A percentile compares a stretch with the other conserved stretches of the same genome.
These are phyloP conservation scores for Tuber indicum DNA, from an alignment of 495 filamentous ascomycete species.

Conservation along the genomic window DNA sequence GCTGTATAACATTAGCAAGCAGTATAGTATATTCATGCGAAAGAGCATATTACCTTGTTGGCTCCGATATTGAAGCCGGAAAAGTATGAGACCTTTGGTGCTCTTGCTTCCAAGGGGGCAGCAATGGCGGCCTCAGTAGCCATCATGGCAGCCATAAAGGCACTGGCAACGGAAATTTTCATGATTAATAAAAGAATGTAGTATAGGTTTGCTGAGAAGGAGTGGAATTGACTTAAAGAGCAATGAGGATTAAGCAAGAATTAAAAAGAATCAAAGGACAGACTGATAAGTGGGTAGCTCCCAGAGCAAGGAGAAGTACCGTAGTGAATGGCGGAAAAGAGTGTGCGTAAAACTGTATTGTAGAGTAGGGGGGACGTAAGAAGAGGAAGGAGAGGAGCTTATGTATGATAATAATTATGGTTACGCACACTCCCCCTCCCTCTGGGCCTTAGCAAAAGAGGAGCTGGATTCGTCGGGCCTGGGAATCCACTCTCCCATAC, in stretches of 20 bases:
- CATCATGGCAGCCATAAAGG: slow-evolving; percentile 44
- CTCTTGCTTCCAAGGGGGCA: slow-evolving; percentile 40
- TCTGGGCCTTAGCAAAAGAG: neutral
- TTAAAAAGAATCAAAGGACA: neutral
- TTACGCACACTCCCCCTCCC: neutral
- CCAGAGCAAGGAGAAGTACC: neutral
- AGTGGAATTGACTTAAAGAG: neutral
- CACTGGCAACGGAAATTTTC: slow-evolving; percentile 43
- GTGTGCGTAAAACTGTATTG: neutral
- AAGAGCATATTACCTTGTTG: slow-evolving; percentile 39
- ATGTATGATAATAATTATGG: neutral
- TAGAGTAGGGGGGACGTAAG: neutral
- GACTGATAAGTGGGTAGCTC: neutral
- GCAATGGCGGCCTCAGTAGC: slow-evolving; percentile 48
- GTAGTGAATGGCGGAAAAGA: neutral
- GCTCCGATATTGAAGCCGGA: slow-evolving; percentile 83
- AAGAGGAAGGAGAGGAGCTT: neutral
- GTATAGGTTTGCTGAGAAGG: slow-evolving; percentile 17
- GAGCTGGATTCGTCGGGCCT: neutral
- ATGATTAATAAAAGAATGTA: slow-evolving; percentile 43
- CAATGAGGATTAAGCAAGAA: neutral
- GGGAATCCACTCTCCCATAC: neutral
- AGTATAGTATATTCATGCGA: neutral
- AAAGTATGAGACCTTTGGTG: slow-evolving; percentile 48
- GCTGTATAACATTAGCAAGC: slow-evolving; percentile 42